Evolutionary conservation across 805 yeast species (phyloP), one percentile per base, ranked within the genome.

Genomic region (Barnettozyma salicaria): DNA sequence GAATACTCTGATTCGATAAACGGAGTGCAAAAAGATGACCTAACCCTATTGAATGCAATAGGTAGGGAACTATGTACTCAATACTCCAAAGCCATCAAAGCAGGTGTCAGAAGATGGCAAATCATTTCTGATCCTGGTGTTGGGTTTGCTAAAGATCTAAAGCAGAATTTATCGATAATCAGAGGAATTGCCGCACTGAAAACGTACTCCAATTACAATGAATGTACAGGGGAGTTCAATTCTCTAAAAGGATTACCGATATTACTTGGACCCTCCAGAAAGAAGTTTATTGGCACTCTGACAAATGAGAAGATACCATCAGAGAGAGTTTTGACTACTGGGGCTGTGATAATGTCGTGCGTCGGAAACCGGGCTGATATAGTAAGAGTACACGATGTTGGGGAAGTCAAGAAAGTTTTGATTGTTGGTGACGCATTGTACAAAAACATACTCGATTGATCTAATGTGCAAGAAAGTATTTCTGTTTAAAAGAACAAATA

Each of bases 71-170:
- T 90, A 35, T 63, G 77, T 7, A 45, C 48, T 3, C 73, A 76
- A 38, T 67, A 87, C 20, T 47, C 58, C 1, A 67, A 63, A 37
- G 95, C 95, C 10, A 60, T 73, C 30, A 50, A 48, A 1, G 62
- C 58, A 0, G 96, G 96, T 5, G 76, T 90, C 2, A 67, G 70
- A 41, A 77, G 90, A 58, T 92, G 96, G 96, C 97, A 92, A 60
- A 64, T 92, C 4, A 76, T 92, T 13, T 52, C 88, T 4, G 99
- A 92, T 56, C 98, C 99, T 1, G 98, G 98, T 2, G 61, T 92
- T 28, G 98, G 99, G 2, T 92, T 92, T 60, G 97, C 97, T n/a
- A 92, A 92, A 57, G 71, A 69, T 36, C 49, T 70, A n/a, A 47
- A 55, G 7, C 95, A 89, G 52, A 90, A 89, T 56, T 47, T 89